A percentile compares a stretch with the other conserved stretches of the same genome.
phyloP scores from a whole-genome alignment of 352 stramenopile genomes.

The Pythium scleroteichum region DNA sequence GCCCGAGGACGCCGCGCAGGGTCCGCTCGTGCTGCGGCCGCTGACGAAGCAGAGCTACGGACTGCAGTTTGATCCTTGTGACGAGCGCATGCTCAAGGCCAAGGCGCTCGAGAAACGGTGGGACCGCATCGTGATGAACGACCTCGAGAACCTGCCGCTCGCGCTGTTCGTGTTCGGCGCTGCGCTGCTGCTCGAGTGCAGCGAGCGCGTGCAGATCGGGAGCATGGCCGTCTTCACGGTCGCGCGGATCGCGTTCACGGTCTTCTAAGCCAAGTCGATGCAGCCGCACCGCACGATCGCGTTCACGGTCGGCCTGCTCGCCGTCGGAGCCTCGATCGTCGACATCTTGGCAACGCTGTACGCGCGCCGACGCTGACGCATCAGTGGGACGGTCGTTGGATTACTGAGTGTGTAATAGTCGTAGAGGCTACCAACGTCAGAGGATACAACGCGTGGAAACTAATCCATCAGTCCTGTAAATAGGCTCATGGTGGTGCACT shows the following conservation, averaged over 20 bases:
- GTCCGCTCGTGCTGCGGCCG: slow-evolving; percentile 10
- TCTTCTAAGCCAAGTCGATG: slow-evolving; percentile 35
- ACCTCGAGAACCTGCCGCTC: slow-evolving; percentile 64
- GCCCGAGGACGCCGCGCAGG: slow-evolving; percentile 31
- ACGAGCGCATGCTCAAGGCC: slow-evolving; percentile 14
- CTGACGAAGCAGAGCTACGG: slow-evolving; percentile 38
- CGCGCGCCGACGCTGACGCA: slow-evolving; percentile 3
- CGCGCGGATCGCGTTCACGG: slow-evolving; percentile 33
- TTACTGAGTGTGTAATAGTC: no score
- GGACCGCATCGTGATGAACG: slow-evolving; percentile 52
- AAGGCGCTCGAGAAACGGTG: slow-evolving; percentile 25
- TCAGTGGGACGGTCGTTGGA: no score
- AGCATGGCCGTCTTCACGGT: slow-evolving; percentile 34
- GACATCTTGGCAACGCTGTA: slow-evolving; percentile 2
- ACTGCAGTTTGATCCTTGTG: slow-evolving; percentile 13
- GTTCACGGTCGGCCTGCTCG: slow-evolving; percentile 25
- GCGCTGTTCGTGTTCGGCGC: slow-evolving; percentile 51
- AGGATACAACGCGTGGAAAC: no score
- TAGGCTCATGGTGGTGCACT: no score
- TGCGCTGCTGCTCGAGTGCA: slow-evolving; percentile 40
- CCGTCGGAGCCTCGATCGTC: slow-evolving; percentile 15
- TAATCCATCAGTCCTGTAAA: no score
- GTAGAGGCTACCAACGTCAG: no score
- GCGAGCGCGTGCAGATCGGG: slow-evolving; percentile 37
- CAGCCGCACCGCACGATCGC: slow-evolving; percentile 33